A percentile compares a stretch with the other conserved stretches of the same genome.
These are phyloP conservation scores for Trypanosoma grayi DNA, from an alignment of 208 protist species.

Conservation along the genomic window DNA sequence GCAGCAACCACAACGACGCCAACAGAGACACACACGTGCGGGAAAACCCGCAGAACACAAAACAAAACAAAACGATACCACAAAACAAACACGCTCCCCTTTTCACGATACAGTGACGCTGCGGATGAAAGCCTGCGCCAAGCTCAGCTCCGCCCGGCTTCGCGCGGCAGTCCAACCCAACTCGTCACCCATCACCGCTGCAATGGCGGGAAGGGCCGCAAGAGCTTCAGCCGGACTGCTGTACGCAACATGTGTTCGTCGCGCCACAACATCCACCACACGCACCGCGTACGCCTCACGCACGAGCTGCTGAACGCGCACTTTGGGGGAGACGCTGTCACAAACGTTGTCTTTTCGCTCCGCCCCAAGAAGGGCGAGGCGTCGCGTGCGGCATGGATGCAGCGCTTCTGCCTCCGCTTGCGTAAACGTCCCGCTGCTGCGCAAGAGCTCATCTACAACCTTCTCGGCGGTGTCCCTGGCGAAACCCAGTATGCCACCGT, in stretches of 20 bases:
- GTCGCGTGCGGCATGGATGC: conserved; percentile 30
- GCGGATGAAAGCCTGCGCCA: conserved; percentile 32
- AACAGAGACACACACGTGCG: not conserved
- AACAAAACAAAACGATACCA: not conserved
- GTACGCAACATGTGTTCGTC: conserved; percentile 65
- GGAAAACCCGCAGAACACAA: not conserved
- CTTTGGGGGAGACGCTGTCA: conserved; percentile 3
- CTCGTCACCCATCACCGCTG: conserved; percentile 36
- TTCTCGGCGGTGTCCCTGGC: conserved; percentile 62
- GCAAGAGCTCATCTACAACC: conserved; percentile 44
- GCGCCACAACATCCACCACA: conserved; percentile 66
- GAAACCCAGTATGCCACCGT: conserved; percentile 54
- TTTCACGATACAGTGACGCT: conserved; percentile 3
- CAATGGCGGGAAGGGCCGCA: conserved; percentile 38
- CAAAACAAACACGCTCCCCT: not conserved
- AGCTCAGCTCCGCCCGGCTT: conserved; percentile 36
- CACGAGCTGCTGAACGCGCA: conserved; percentile 26
- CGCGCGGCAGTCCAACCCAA: conserved; percentile 38
- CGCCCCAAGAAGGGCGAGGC: conserved; percentile 23
- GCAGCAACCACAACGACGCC: not conserved
- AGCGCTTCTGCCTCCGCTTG: conserved; percentile 6
- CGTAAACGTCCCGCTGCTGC: conserved; percentile 24
- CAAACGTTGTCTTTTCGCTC: not conserved
- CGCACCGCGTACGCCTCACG: conserved; percentile 55
- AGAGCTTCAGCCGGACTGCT: conserved; percentile 71